Evolutionary conservation across 2,329 filamentous ascomycete species (phyloP).

Genomic region (Cercospora sp.): DNA sequence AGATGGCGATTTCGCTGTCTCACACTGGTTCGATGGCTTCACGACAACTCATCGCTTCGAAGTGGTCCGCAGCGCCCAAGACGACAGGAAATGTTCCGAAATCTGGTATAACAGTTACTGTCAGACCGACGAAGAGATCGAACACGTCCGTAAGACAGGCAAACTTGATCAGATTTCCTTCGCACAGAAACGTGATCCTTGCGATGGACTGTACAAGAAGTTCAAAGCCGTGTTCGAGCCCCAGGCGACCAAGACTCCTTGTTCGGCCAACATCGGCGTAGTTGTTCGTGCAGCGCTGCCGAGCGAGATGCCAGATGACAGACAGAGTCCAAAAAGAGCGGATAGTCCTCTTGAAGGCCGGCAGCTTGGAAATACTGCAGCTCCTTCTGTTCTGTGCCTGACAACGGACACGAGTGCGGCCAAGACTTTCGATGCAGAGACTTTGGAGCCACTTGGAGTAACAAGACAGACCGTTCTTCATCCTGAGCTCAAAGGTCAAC

Average conservation of each 20-base stretch:
- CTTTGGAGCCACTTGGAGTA: slow-evolving; percentile 70
- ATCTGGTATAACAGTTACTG: slow-evolving; percentile 72
- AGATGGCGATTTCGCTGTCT: slow-evolving; percentile 60
- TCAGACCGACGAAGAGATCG: slow-evolving; percentile 64
- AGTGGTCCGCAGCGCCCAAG: slow-evolving; percentile 52
- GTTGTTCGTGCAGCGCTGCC: slow-evolving; percentile 49
- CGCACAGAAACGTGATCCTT: slow-evolving; percentile 71
- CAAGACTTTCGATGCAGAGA: slow-evolving; percentile 66
- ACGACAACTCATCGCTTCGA: slow-evolving; percentile 71
- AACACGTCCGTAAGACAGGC: slow-evolving; percentile 62
- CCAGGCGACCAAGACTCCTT: slow-evolving; percentile 4
- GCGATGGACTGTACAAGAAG: slow-evolving; percentile 71
- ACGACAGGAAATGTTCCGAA: slow-evolving; percentile 36
- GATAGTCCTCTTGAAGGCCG: slow-evolving; percentile 20
- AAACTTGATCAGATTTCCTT: slow-evolving; percentile 61
- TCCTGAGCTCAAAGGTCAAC: slow-evolving; percentile 64
- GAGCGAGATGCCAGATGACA: slow-evolving; percentile 4
- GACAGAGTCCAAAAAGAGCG: slow-evolving; percentile 1
- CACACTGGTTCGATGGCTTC: slow-evolving; percentile 82
- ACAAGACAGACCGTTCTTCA: slow-evolving; percentile 63
- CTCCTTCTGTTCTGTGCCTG: slow-evolving; percentile 47
- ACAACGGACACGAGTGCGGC: slow-evolving; percentile 62
- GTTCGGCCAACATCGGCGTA: slow-evolving; percentile 61
- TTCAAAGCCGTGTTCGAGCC: slow-evolving; percentile 61
- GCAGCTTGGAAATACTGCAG: neutral